These are phyloP conservation scores for Geosiphon pyriformis DNA, from an alignment of 192 early-diverging fungal species.

Conservation along the genomic window DNA sequence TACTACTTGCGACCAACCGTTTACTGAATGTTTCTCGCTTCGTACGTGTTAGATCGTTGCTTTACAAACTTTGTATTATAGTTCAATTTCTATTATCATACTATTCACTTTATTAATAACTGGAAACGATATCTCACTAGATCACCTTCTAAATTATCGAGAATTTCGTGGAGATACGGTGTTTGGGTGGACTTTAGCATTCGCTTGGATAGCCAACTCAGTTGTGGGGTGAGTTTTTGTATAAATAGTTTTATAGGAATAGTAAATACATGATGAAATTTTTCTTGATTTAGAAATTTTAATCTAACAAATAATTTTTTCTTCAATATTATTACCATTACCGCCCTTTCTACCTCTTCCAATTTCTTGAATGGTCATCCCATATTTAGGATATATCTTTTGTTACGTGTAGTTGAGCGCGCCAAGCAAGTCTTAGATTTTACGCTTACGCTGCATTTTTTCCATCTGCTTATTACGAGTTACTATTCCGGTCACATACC, in stretches of 20 bases:
- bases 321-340: neutral
- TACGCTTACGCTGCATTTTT: conserved; percentile 61
- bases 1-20: too few species aligned
- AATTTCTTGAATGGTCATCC: too few species aligned
- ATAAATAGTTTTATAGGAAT: too few species aligned
- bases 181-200: conserved; percentile 61
- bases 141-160: conserved; percentile 58
- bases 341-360: too few species aligned
- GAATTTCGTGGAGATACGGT: conserved; percentile 56
- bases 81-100: conserved; percentile 46
- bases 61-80: conserved; percentile 57
- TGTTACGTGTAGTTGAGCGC: conserved; percentile 64
- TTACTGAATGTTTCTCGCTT: neutral
- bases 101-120: conserved; percentile 49
- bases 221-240: conserved; percentile 48
- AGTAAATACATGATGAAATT: too few species aligned
- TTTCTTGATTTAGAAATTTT: neutral
- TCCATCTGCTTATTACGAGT: conserved; percentile 57
- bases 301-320: neutral
- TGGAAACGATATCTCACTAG: conserved; percentile 58
- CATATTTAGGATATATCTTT: conserved; percentile 34
- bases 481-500: conserved; percentile 60
- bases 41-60: conserved; percentile 38
- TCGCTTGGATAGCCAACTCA: conserved; percentile 64
- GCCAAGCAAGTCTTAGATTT: conserved; percentile 75